Evolutionary conservation across 225 moss, liverwort and hornwort genomes (phyloP), one percentile per base, ranked within the genome.

Genomic region (Pseudisothecium myosuroides): DNA sequence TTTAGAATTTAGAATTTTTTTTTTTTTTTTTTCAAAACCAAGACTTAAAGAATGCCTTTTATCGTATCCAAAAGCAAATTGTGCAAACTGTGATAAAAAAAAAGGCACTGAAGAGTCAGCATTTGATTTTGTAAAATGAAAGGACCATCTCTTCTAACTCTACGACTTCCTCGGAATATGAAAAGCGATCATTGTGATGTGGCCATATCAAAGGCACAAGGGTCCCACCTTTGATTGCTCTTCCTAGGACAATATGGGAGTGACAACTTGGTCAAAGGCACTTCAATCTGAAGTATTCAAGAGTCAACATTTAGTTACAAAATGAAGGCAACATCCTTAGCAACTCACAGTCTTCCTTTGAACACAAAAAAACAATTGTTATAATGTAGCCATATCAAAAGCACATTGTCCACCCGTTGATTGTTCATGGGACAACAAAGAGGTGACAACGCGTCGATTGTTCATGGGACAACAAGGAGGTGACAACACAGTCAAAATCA

Each of bases 81-180:
- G 5, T 76, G 1, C 0, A 0, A 4, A 56, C 0, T 4, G 1
- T n/a, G 11, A 56, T 37, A 4, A 1, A 17, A n/a, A 7, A 79
- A 1, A 7, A 39, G 7, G 17, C n/a, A n/a, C 12, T 81, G 21
- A 81, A 60, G 14, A 21, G 4, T 43, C 60, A 43, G 43, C 29
- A 31, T 9, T 43, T 2, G 8, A 2, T 29, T 59, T 60, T 0
- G 6, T 28, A 26, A 26, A 79, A 56, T 39, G 17, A 79, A 79
- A 39, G 3, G 39, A 58, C 7, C 7, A 58, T n/a, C 10, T 37
- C 4, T 24, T 15, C 6, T 6, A 4, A 54, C 13, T 55, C 9
- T 37, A 16, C 0, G 2, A 4, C 37, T 55, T 78, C n/a, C 1
- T 77, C 0, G 0, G 1, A 56, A 24, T 0, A 27, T 2, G 0